Conservation (phyloP, 257 asterid genomes). For the Anisodus acutangulus region DNA sequence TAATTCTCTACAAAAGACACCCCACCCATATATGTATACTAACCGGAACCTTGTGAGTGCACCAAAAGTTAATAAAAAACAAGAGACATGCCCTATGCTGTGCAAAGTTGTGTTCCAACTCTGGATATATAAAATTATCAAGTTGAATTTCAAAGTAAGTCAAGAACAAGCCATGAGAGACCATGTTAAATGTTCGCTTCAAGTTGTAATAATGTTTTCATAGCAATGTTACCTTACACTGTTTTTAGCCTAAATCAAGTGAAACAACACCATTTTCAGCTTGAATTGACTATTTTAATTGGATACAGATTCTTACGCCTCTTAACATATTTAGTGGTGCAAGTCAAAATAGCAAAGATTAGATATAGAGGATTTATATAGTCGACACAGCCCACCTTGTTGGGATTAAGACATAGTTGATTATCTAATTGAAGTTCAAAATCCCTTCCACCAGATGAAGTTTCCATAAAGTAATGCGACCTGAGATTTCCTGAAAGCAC, state of each 20-base stretch:
- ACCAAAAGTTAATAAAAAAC: not conserved
- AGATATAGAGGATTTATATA: not conserved
- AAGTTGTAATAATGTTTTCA: not conserved
- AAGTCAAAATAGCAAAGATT: not conserved
- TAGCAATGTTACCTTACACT: not conserved
- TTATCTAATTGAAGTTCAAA: constrained; percentile 1
- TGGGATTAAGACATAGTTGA: constrained; percentile 6
- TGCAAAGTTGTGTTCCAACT: not conserved
- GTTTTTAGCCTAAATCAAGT: not conserved
- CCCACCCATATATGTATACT: not conserved
- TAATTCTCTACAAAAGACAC: not conserved
- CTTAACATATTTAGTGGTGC: not conserved
- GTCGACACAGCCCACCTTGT: not conserved
- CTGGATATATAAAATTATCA: not conserved
- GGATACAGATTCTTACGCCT: not conserved
- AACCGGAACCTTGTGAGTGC: not conserved
- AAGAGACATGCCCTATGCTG: not conserved
- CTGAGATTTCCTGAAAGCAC: not conserved
- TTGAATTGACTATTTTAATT: not conserved
- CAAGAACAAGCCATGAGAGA: not conserved
- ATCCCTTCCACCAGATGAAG: not conserved
- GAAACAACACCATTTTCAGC: not conserved
- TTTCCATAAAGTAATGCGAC: not conserved
- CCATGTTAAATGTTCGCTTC: not conserved
- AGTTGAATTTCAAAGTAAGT: not conserved